A percentile compares a stretch with the other conserved stretches of the same genome.
These are phyloP conservation scores for Steccherinum ochraceum DNA, from an alignment of 768 basidiomycete genomes.

Conservation along the genomic window DNA sequence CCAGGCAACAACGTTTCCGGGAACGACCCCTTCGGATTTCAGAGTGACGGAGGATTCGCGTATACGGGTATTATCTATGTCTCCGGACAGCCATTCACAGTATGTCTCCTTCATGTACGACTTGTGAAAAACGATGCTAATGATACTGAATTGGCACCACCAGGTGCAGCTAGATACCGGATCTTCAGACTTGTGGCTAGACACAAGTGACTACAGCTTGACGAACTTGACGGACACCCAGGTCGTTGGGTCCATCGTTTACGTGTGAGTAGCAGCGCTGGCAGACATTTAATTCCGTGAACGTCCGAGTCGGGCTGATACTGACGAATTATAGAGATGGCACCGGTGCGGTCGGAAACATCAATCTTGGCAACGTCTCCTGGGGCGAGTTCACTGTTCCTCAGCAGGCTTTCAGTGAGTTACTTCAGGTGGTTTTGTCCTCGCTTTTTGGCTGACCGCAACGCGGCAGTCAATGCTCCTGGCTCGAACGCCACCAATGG, in stretches of 20 bases:
- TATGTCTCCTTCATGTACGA: neutral
- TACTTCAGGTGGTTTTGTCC: neutral
- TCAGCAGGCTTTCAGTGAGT: slow-evolving; percentile 4
- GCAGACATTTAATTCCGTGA: too few relatives aligned
- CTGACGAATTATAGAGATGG: slow-evolving; percentile 1
- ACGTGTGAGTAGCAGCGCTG: slow-evolving; percentile 1
- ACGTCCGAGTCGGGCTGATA: neutral
- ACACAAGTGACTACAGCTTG: neutral
- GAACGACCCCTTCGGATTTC: neutral
- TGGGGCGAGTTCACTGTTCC: slow-evolving; percentile 4
- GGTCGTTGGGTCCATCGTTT: neutral
- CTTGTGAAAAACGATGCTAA: too few relatives aligned
- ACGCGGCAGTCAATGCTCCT: slow-evolving; percentile 2
- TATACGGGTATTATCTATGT: neutral
- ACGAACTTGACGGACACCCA: neutral
- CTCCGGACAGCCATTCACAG: neutral
- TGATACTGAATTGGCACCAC: too few relatives aligned
- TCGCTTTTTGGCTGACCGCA: neutral
- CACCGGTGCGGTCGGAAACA: neutral
- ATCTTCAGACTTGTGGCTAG: slow-evolving; percentile 10
- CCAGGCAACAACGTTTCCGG: neutral
- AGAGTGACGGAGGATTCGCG: neutral
- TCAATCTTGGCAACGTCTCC: neutral
- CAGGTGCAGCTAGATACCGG: slow-evolving; percentile 13
- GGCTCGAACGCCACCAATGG: slow-evolving; percentile 1